Evolutionary conservation across 1,139 yeast species (phyloP), one percentile per base, ranked within the genome.

Genomic region (Diutina sp.): DNA sequence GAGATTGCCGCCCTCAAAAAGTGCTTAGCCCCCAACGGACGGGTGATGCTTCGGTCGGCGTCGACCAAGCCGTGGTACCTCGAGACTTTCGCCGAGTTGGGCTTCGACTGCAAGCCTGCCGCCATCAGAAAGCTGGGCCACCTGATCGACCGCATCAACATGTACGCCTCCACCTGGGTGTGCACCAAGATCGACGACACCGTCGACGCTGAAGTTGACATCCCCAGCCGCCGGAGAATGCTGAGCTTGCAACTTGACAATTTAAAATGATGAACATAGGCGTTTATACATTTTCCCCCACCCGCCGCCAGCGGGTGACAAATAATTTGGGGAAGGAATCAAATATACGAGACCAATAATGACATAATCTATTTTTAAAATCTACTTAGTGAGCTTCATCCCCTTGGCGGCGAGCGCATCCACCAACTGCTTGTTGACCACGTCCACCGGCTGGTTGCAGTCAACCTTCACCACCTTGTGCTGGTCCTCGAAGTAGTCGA

Each of bases 91-190:
- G 88, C 87, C 69, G 70, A 72, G 47, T 73, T 76, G 59, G 95
- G 95, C 0, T 87, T 86, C 67, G 69, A 66, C 56, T 84, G 90
- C 68, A 74, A 77, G 58, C 79, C 93, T 8, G 91, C 86, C 28
- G 91, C 84, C 12, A 77, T 84, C 41, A 79, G 95, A 69, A 69
- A 72, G 56, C 68, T 82, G 44, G 88, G 88, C 6, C 70, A 74
- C 57, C 76, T 86, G 58, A 87, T 87, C 67, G 95, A 87, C 67
- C 78, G 95, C 61, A 86, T 83, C 62, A 87, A 87, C 69, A 87
- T 87, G 95, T 87, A 87, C 66, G 95, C 95, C 1, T 85, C 91
- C 5, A 86, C 95, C 1, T 87, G 95, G 95, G 82, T 87, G 29
- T 85, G 91, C 66, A 83, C 85, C 46, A 86, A 86, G 60, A 54